These are phyloP conservation scores for Panicum miliaceum DNA, from an alignment of 176 grass and related monocot species.

Conservation along the genomic window DNA sequence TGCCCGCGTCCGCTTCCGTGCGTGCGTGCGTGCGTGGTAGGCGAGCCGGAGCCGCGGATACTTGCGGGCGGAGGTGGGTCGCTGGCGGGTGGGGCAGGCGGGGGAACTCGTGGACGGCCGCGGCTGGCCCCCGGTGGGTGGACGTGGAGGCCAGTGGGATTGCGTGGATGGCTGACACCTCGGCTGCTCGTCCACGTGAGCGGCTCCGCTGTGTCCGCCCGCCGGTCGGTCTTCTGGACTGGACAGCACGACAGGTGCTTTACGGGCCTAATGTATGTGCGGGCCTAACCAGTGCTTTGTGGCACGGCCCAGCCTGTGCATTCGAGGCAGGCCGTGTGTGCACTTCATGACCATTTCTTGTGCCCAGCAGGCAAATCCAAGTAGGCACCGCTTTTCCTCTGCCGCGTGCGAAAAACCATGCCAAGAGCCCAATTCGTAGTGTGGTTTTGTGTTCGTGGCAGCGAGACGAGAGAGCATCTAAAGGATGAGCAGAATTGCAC, in stretches of 20 bases:
- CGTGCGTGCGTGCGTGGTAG: conserved; percentile 36
- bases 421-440: neutral
- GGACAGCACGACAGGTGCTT: neutral
- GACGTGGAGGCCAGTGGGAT: conserved; percentile 15
- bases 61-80: neutral
- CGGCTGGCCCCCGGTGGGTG: neutral
- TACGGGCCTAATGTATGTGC: neutral
- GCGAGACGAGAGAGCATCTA: neutral
- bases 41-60: conserved; percentile 21
- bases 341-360: no score
- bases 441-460: neutral
- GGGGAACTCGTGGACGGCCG: conserved; percentile 27
- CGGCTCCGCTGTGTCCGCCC: neutral
- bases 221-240: neutral
- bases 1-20: conserved; percentile 1
- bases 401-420: neutral
- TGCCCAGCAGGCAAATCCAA: no score
- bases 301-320: no score
- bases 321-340: no score
- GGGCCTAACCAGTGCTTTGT: no score
- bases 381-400: neutral
- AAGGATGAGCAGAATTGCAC: neutral
- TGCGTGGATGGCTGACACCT: conserved; percentile 33
- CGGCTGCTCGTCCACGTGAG: conserved; percentile 26
- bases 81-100: conserved; percentile 23